Conservation (phyloP, 2,329 filamentous ascomycete genomes). For the Sporothrix pallida region DNA sequence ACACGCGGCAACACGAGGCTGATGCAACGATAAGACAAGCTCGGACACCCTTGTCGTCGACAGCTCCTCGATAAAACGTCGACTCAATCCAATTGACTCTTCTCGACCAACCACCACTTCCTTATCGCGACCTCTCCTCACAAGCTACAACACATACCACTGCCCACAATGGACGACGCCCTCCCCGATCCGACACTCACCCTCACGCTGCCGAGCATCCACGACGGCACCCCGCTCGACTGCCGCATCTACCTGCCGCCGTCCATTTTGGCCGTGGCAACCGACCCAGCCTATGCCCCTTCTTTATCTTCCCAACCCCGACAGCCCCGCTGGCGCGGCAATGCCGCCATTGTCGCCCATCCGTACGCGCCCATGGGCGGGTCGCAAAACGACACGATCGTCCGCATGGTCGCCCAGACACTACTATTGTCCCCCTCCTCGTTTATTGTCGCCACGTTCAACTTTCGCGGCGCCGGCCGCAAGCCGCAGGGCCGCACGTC, state of each 20-base stretch:
- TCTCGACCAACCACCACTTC: background rate
- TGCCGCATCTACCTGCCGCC: slow-evolving; percentile 81
- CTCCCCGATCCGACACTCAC: slow-evolving; percentile 64
- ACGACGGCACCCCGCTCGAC: slow-evolving; percentile 76
- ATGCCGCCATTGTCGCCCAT: slow-evolving; percentile 76
- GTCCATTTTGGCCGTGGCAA: slow-evolving; percentile 47
- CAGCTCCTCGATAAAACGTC: background rate
- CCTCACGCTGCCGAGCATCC: slow-evolving; percentile 82
- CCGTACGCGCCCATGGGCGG: slow-evolving; percentile 91
- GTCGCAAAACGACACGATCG: slow-evolving; percentile 79
- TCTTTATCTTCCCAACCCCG: slow-evolving; percentile 38
- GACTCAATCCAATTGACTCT: background rate
- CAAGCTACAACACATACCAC: too few relatives aligned
- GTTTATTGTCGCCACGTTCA: slow-evolving; percentile 84
- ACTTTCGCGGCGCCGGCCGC: slow-evolving; percentile 71
- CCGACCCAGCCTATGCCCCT: slow-evolving; percentile 30
- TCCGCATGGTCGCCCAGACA: slow-evolving; percentile 67
- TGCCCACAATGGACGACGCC: slow-evolving; percentile 37
- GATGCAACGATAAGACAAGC: too few relatives aligned
- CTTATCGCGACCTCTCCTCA: background rate
- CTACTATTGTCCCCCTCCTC: slow-evolving; percentile 63
- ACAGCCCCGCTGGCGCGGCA: slow-evolving; percentile 51
- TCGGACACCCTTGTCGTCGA: background rate
- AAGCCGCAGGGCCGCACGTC: slow-evolving; percentile 68
- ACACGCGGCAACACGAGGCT: background rate